Percentiles rank a stretch among this genome's conserved stretches.
These are phyloP conservation scores for Alternaria viburni DNA, from an alignment of 2,329 filamentous ascomycete genomes.

Conservation along the genomic window DNA sequence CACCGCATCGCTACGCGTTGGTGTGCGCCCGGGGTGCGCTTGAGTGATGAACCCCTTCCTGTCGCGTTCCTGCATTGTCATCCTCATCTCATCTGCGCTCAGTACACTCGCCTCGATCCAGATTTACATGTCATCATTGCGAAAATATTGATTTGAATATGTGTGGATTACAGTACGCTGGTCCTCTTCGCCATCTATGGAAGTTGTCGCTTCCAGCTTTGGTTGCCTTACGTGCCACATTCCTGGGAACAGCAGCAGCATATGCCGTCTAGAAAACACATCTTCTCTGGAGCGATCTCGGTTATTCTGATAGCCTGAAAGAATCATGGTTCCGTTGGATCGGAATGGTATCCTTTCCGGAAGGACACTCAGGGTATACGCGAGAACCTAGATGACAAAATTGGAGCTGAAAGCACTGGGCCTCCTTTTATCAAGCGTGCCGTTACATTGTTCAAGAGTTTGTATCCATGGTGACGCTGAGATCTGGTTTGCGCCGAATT, in stretches of 20 bases:
- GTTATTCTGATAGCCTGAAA: neutral
- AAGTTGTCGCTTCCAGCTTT: neutral
- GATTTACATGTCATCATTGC: neutral
- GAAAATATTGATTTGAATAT: neutral
- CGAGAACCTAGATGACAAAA: neutral
- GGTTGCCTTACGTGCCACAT: neutral
- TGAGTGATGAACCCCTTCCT: neutral
- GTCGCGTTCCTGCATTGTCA: neutral
- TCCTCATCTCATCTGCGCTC: neutral
- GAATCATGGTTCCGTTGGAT: neutral
- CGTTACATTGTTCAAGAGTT: neutral
- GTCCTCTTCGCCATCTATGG: neutral
- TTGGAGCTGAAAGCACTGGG: neutral
- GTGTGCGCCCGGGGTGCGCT: neutral
- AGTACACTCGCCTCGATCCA: neutral
- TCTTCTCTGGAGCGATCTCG: no score
- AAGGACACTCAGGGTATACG: neutral
- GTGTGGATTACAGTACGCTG: neutral
- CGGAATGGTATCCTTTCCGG: neutral
- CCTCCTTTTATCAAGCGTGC: no score
- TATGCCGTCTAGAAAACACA: neutral
- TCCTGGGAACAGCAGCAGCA: neutral
- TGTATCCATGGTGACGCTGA: neutral
- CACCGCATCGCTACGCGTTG: neutral
- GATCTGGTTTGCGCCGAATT: neutral